Percentiles rank a stretch among this genome's conserved stretches.
phyloP scores from a whole-genome alignment of 495 filamentous ascomycete genomes.

The Penicillium ochrochloron region DNA sequence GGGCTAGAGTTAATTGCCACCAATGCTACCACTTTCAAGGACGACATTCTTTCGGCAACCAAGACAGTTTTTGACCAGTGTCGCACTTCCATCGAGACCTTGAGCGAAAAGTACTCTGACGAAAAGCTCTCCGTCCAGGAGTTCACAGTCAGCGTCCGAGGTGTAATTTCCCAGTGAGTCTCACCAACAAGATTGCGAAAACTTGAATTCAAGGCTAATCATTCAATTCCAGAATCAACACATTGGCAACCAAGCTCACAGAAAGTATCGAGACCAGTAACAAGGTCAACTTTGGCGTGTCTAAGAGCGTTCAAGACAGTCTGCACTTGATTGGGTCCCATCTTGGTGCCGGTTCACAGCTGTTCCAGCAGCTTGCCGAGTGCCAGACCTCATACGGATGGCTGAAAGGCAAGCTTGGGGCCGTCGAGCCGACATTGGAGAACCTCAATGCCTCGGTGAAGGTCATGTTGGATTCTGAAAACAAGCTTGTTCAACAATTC shows the following conservation, averaged over 20 bases:
- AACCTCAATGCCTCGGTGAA: conserved; percentile 27
- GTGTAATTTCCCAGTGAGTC: conserved; percentile 33
- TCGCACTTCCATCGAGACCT: conserved; percentile 18
- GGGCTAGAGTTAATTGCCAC: conserved; percentile 21
- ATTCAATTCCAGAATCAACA: conserved; percentile 24
- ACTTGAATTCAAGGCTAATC: neutral
- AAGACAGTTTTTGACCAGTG: conserved; percentile 25
- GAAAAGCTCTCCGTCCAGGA: conserved; percentile 28
- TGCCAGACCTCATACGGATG: conserved; percentile 17
- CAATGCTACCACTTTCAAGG: conserved; percentile 20
- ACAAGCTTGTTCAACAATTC: conserved; percentile 28
- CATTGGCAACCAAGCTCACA: conserved; percentile 23
- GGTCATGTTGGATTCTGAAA: conserved; percentile 20
- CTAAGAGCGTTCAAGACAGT: conserved; percentile 25
- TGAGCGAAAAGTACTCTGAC: conserved; percentile 25
- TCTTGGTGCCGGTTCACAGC: conserved; percentile 28
- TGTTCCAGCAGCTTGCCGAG: conserved; percentile 32
- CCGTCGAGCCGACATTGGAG: conserved; percentile 25
- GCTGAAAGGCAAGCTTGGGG: conserved; percentile 28
- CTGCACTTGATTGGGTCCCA: conserved; percentile 25
- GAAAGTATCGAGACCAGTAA: conserved; percentile 19
- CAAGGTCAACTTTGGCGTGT: conserved; percentile 21
- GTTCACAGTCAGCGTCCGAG: conserved; percentile 23
- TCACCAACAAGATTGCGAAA: neutral
- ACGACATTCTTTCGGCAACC: conserved; percentile 19